Evolutionary conservation across 2,329 filamentous ascomycete species (phyloP).

Genomic region (Cadophora gregata): DNA sequence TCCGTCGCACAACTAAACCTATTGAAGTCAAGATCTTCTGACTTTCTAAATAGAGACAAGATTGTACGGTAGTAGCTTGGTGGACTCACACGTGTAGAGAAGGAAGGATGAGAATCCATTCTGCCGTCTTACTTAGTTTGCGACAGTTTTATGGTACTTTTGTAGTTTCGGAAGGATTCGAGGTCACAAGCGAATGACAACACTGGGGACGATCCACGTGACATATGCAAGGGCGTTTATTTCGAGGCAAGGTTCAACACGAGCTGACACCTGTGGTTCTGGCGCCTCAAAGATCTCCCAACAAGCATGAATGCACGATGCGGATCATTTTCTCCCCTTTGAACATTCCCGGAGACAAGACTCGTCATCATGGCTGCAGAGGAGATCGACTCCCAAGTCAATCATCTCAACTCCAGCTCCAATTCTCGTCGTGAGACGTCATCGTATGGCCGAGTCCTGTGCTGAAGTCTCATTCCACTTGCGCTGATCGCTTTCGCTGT

Average conservation of each 20-base stretch:
- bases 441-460: too few relatives aligned
- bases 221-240: not conserved
- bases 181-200: not conserved
- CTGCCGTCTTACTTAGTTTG: not conserved
- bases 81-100: not conserved
- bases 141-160: not conserved
- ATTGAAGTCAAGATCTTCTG: slow-evolving; percentile 2
- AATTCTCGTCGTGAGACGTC: too few relatives aligned
- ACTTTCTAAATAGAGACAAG: not conserved
- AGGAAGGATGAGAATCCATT: not conserved
- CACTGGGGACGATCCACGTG: not conserved
- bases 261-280: not conserved
- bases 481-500: not conserved
- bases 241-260: not conserved
- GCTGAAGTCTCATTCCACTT: not conserved
- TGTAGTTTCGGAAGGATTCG: not conserved
- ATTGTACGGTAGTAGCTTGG: not conserved
- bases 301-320: too few relatives aligned
- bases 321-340: too few relatives aligned
- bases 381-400: not conserved
- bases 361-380: not conserved
- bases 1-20: not conserved
- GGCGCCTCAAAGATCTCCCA: too few relatives aligned
- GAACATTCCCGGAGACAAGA: not conserved
- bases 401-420: too few relatives aligned